A percentile compares a stretch with the other conserved stretches of the same genome.
These are phyloP conservation scores for Aspergillus sp. DNA, from an alignment of 2,329 filamentous ascomycete species.

Conservation along the genomic window DNA sequence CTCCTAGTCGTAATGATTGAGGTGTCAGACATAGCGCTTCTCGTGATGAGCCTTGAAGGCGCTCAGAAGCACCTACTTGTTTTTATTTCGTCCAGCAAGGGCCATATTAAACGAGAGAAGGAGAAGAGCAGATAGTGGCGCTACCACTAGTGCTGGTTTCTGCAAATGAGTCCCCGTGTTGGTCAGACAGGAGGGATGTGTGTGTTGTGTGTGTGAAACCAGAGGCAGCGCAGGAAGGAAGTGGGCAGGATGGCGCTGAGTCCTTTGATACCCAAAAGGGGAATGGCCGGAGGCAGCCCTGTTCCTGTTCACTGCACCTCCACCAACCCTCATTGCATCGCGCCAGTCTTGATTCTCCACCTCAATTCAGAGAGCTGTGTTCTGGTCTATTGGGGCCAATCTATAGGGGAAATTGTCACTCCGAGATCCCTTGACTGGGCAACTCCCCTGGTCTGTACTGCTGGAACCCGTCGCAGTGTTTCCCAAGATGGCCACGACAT, in stretches of 20 bases:
- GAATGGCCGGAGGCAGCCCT: slow-evolving; percentile 7
- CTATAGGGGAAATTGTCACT: not conserved
- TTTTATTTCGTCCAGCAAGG: not conserved
- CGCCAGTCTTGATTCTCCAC: not conserved
- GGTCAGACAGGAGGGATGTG: not conserved
- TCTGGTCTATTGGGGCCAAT: not conserved
- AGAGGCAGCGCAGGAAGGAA: not conserved
- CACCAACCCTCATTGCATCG: not conserved
- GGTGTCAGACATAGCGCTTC: not conserved
- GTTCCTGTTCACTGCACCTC: not conserved
- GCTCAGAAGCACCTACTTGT: not conserved
- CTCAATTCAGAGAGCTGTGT: not conserved
- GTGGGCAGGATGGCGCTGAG: not conserved
- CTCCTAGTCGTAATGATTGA: not conserved
- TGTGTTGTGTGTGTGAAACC: not conserved
- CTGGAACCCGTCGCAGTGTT: not conserved
- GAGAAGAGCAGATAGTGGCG: not conserved
- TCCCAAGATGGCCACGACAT: not conserved
- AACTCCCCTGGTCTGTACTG: not conserved
- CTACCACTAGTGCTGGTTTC: not conserved
- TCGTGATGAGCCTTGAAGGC: not conserved
- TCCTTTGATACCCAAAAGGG: slow-evolving; percentile 31
- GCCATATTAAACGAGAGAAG: not conserved
- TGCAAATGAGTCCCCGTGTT: not conserved
- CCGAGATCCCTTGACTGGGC: not conserved